Evolutionary conservation across 2,329 filamentous ascomycete species (phyloP), one percentile per base, ranked within the genome.

Genomic region (Trichoderma hamatum): DNA sequence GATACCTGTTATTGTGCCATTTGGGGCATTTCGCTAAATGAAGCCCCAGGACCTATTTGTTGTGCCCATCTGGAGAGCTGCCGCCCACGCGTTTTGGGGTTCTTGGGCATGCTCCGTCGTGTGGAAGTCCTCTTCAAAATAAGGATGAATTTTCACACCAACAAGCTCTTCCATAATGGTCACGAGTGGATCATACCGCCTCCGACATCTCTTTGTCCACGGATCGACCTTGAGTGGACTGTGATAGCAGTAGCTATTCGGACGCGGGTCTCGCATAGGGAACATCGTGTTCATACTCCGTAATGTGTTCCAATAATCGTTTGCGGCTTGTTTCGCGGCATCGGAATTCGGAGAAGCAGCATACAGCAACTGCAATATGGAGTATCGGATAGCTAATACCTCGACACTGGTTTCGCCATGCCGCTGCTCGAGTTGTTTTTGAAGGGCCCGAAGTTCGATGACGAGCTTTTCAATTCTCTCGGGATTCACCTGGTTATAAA

Each of bases 61-160:
- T 46, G 73, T 71, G 46, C 70, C 71, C 72, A 77, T 73, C 52
- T 75, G 66, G 70, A 80, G 75, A n/a, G 77, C 79, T 10, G 78
- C 74, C 5, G 78, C 78, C 79, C 79, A 81, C 9, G 79, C 76
- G 49, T 80, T 78, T 52, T 79, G 76, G 5, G 78, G 69, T 24
- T 82, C 80, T 7, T 75, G 74, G 3, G 76, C 79, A 67, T 83
- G 81, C 55, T 80, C 76, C 9, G 76, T 75, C 3, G 76, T 79
- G 56, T 83, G 82, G 71, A 82, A 81, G 64, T 83, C 81, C 68
- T 82, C 82, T 56, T 83, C 81, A 69, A 82, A 83, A 69, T 83
- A 83, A 3, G 80, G 76, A 13, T 78, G 72, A 10, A 82, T 72
- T 63, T 76, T 79, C 51, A 82, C 77, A 10, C 78, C 78, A 14